Base-by-base conservation (phyloP, 2,329 filamentous ascomycete genomes). In the Hypoxylon sp. region DNA sequence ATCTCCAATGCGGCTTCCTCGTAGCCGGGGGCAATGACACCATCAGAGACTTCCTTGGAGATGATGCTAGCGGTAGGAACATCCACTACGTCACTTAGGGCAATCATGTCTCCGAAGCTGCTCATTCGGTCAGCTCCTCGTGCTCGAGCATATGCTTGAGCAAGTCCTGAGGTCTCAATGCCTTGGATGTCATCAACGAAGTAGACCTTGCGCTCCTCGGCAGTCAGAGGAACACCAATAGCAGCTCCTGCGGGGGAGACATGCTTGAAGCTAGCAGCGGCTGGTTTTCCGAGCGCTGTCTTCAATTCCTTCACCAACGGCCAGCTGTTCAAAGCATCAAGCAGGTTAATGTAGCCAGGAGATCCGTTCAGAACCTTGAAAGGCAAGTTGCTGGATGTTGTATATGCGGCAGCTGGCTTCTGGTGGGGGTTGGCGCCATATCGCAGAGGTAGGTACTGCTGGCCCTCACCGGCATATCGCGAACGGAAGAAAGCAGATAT, bases 341-440 rank as follows among this genome's bases (percentile, higher is more conserved):
- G 89, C 53, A 99, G 87, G 84, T 99, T 99, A 85, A 99, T 96
- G 82, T 98, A 99, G 59, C 96, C 96, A 6, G 96, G 96, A 7
- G 94, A 88, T 58, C 96, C 96, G 74, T 90, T 86, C 10, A 98
- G 89, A 28, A 97, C 93, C 84, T 95, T 97, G 89, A 98, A 98
- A n/a, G 96, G 96, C 59, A 99, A 85, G 72, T 89, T 85, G 68
- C 87, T 89, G 63, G 91, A 86, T 72, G 87, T 86, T 73, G 91
- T 88, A 80, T 89, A 98, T 57, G 95, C 94, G 19, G 94, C 89
- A 32, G 96, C 96, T 48, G 95, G 94, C 86, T 98, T 98, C 84
- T 99, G 96, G 83, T 99, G 96, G 32, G 96, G 96, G 85, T 99
- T 99, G 76, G 93, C 93, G 68, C 96, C 96, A 80, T 99, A 99